Percentiles rank a stretch among this genome's conserved stretches.
Conservation (phyloP, 2,329 filamentous ascomycete genomes). For the Fusarium pseudograminearum region DNA sequence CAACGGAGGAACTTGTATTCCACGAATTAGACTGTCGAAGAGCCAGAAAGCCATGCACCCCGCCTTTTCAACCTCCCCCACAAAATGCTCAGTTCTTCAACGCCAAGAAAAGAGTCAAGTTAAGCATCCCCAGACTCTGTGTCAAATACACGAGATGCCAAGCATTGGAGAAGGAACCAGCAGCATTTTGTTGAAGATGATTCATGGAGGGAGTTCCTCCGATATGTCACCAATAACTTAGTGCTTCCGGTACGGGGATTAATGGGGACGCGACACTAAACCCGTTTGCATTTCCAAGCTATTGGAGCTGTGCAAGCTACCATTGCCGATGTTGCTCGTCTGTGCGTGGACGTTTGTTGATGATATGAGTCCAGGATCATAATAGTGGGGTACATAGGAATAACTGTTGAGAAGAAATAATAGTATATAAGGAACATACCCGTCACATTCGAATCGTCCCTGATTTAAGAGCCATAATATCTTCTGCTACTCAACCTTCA, state of each 20-base stretch:
- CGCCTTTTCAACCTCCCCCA: conserved; percentile 16
- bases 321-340: not conserved
- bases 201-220: conserved; percentile 15
- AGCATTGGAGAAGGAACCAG: not conserved
- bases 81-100: conserved; percentile 1
- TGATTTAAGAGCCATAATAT: not conserved
- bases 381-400: no score
- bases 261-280: no score
- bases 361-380: not conserved
- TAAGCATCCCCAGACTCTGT: conserved; percentile 11
- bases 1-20: not conserved
- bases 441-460: not conserved
- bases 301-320: not conserved
- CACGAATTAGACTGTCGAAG: not conserved
- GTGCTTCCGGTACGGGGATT: not conserved
- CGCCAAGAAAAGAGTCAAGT: not conserved
- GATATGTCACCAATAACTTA: not conserved
- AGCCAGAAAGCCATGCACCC: not conserved
- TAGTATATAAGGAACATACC: not conserved
- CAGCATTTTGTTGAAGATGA: not conserved
- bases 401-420: not conserved
- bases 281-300: no score
- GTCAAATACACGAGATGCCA: conserved; percentile 1
- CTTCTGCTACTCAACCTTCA: fast-evolving
- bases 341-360: not conserved